Base-by-base conservation (phyloP, 306 rosid species). In the Neltuma alba region DNA sequence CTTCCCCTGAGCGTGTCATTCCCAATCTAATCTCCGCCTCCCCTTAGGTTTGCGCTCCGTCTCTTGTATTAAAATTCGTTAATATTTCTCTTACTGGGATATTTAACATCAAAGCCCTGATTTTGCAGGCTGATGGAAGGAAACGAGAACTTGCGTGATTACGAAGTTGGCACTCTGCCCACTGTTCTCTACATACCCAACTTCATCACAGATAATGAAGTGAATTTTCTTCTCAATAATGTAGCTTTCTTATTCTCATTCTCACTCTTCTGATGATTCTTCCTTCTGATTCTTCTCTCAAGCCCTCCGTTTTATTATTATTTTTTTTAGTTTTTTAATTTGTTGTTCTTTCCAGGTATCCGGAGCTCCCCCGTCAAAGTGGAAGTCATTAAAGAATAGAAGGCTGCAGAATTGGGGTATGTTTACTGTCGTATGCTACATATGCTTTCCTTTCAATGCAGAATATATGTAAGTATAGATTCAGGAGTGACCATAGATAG, bases 321-420 rank as follows among this genome's bases (percentile, higher is more conserved):
- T 31, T 71, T 47, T 15, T 31, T 75, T 61, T 7, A n/a, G n/a
- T n/a, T n/a, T n/a, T n/a, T n/a, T n/a, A n/a, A n/a, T n/a, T n/a
- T n/a, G n/a, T 40, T 12, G n/a, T 76, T 65, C 37, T 67, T 83
- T 36, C 23, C 82, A 94, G 98, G 87, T 94, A 76, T 65, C 90
- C 79, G 91, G 87, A 84, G 86, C 93, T 80, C 89, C 96, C 23
- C 55, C 70, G 34, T 88, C 94, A 4, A 92, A 88, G 87, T 94
- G 98, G 98, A 94, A 90, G 82, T 75, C 86, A 57, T 82, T 94
- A 83, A 94, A 88, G 84, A 90, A 92, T 72, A 92, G 97, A 78
- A 90, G 98, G 90, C 88, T 92, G 60, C 97, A 94, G 69, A 94
- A 92, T 86, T 94, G 97, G 97, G 98, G 98, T 94, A 84, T 54